Percentiles rank a stretch among this genome's conserved stretches.
Evolutionary conservation across 2,329 filamentous ascomycete species (phyloP).

Genomic region (Diplodia scrobiculata): DNA sequence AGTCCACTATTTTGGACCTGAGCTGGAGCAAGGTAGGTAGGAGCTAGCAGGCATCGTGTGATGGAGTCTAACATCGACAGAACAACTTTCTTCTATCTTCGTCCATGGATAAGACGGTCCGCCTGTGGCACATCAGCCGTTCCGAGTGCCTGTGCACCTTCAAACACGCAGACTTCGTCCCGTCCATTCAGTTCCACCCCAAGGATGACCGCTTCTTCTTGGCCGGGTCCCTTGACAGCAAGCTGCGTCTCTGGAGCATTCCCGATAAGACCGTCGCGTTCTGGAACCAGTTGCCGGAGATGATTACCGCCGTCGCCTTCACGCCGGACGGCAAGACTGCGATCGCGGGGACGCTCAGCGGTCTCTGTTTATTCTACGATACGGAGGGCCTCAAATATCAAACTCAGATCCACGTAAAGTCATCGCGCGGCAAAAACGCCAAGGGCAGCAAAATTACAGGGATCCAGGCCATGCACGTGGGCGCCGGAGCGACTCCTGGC

Average conservation of each 20-base stretch:
- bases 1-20: conserved; percentile 81
- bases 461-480: conserved; percentile 60
- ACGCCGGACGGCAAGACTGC: conserved; percentile 87
- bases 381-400: conserved; percentile 85
- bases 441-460: conserved; percentile 98
- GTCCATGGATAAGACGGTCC: conserved; percentile 97
- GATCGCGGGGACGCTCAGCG: conserved; percentile 84
- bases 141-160: conserved; percentile 88
- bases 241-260: conserved; percentile 91
- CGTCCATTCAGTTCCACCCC: conserved; percentile 91
- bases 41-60: neutral
- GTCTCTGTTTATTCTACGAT: conserved; percentile 85
- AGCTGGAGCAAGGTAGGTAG: conserved; percentile 84
- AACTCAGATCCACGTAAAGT: conserved; percentile 89
- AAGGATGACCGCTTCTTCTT: conserved; percentile 95
- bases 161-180: conserved; percentile 92
- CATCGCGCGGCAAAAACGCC: conserved; percentile 85
- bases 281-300: conserved; percentile 73
- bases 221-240: conserved; percentile 86
- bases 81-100: conserved; percentile 96
- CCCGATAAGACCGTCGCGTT: conserved; percentile 93
- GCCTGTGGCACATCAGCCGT: conserved; percentile 87
- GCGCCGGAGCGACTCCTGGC: conserved; percentile 56
- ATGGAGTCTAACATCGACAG: conserved; percentile 38
- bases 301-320: conserved; percentile 93